Evolutionary conservation across 75 land plant species (phyloP).

Genomic region (Larix kaempferi): DNA sequence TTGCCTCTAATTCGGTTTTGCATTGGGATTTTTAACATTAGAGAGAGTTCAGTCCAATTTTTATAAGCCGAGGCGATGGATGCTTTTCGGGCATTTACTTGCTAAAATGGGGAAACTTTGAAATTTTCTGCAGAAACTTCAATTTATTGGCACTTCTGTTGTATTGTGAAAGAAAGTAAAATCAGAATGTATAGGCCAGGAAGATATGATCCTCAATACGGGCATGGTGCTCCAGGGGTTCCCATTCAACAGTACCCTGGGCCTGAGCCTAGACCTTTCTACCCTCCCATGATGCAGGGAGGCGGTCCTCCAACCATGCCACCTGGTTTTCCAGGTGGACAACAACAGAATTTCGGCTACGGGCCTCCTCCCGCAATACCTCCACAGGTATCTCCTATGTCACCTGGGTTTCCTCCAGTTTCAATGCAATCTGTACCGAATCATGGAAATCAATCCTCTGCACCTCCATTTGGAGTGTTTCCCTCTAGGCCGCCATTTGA

Average conservation of each 20-base stretch:
- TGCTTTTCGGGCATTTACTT: no score
- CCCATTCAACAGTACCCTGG: background rate
- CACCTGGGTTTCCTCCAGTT: background rate
- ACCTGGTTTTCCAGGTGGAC: background rate
- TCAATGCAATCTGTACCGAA: background rate
- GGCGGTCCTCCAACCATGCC: background rate
- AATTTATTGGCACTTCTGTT: background rate
- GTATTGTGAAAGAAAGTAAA: background rate
- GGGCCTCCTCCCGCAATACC: background rate
- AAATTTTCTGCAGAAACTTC: background rate
- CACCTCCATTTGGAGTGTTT: background rate
- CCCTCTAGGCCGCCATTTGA: constrained; percentile 2
- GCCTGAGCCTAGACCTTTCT: background rate
- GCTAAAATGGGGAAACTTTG: background rate
- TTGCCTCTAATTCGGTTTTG: background rate
- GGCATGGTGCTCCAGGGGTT: background rate
- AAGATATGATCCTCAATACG: background rate
- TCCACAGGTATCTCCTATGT: background rate
- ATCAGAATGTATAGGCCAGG: constrained; percentile 9
- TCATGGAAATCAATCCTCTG: background rate
- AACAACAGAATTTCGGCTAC: constrained; percentile 2
- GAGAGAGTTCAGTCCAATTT: background rate
- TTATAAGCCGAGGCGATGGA: background rate
- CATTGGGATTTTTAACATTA: background rate
- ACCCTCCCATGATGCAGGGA: background rate